A percentile compares a stretch with the other conserved stretches of the same genome.
Evolutionary conservation across 148 eudicot species (phyloP).

Genomic region (Vaccinium corymbosum): DNA sequence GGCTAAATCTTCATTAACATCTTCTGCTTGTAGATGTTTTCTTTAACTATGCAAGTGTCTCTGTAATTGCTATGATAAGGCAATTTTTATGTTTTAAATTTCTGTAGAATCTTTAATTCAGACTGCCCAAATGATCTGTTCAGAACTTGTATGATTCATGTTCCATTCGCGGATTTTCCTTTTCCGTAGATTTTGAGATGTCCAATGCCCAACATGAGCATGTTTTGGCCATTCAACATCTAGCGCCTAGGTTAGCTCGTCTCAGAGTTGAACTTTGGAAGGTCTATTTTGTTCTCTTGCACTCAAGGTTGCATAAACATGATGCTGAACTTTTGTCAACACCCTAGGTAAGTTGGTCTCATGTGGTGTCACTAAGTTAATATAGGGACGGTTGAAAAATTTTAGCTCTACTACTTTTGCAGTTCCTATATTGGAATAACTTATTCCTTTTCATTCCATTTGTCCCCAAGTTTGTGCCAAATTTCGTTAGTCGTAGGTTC

Average conservation of each 20-base stretch:
- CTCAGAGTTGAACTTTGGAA: constrained; percentile 91
- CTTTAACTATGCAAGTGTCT: not conserved
- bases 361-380: not conserved
- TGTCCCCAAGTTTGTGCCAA: not conserved
- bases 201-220: constrained; percentile 69
- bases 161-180: not conserved
- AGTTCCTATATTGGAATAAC: not conserved
- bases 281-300: constrained; percentile 80
- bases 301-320: constrained; percentile 70
- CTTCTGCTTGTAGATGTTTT: not conserved
- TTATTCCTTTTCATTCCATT: not conserved
- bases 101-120: not conserved
- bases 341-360: constrained; percentile 45
- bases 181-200: constrained; percentile 60
- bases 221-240: constrained; percentile 60
- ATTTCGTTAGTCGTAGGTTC: not conserved
- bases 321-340: constrained; percentile 69
- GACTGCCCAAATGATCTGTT: not conserved
- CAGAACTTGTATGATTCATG: not conserved
- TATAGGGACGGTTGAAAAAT: not conserved
- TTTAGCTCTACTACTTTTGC: not conserved
- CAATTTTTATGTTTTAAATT: not conserved
- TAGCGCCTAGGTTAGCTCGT: constrained; percentile 74
- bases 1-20: not conserved
- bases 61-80: not conserved